phyloP scores from a whole-genome alignment of 2,329 filamentous ascomycete species.

The Fusarium sp. region DNA sequence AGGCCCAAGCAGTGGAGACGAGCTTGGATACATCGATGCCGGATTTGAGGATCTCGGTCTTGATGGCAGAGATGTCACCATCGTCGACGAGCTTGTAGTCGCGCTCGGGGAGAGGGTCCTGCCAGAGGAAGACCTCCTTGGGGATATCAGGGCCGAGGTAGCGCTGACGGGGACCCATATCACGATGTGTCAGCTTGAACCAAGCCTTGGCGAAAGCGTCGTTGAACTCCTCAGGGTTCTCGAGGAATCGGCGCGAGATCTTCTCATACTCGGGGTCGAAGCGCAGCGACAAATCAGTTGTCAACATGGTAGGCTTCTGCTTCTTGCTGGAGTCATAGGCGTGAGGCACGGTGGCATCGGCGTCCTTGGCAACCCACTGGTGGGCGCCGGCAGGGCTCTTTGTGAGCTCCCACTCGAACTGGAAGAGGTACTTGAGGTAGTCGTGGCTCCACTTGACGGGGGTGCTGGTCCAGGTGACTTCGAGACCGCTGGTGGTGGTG shows the following conservation, averaged over 20 bases:
- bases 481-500: conserved; percentile 80
- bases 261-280: conserved; percentile 82
- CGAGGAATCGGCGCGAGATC: conserved; percentile 78
- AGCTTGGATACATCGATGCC: conserved; percentile 72
- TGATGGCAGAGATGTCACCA: conserved; percentile 72
- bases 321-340: conserved; percentile 38
- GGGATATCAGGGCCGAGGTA: conserved; percentile 83
- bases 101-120: conserved; percentile 75
- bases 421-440: conserved; percentile 82
- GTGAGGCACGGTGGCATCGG: conserved; percentile 54
- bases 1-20: conserved; percentile 75
- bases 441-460: conserved; percentile 75
- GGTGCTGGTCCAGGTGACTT: conserved; percentile 83
- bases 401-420: conserved; percentile 81
- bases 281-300: conserved; percentile 69
- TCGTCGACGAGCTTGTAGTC: conserved; percentile 71
- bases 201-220: conserved; percentile 80
- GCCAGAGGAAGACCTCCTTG: conserved; percentile 77
- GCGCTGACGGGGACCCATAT: conserved; percentile 78
- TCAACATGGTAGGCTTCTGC: conserved; percentile 36
- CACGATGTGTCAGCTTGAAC: conserved; percentile 88
- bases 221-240: conserved; percentile 75
- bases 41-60: conserved; percentile 74
- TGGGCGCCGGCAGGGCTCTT: conserved; percentile 82
- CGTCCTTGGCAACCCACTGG: conserved; percentile 78